A percentile compares a stretch with the other conserved stretches of the same genome.
phyloP scores from a whole-genome alignment of 371 early-diverging fungal species.

The Homolaphlyctis polyrhiza region DNA sequence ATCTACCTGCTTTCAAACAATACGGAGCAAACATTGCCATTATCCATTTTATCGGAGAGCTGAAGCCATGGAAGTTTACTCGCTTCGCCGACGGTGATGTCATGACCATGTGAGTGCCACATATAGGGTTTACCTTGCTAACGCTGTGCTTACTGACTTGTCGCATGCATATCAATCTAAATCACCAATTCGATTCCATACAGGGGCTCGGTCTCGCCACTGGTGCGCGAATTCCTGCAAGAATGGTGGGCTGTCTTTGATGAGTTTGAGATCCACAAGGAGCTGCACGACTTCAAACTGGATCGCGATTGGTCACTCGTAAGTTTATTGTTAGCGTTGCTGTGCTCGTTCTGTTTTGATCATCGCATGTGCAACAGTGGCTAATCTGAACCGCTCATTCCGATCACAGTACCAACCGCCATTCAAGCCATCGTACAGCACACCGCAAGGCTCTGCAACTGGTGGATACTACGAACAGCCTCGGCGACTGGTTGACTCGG shows the following conservation, averaged over 20 bases:
- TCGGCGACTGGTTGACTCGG: no score
- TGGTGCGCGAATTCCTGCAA: background rate
- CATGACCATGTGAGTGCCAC: slow-evolving; percentile 12
- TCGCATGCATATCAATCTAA: no score
- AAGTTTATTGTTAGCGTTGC: no score
- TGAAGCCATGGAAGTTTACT: slow-evolving; percentile 80
- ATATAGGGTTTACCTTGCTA: background rate
- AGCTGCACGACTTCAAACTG: background rate
- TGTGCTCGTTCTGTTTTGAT: no score
- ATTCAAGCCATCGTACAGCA: no score
- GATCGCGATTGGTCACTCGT: background rate
- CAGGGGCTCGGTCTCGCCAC: background rate
- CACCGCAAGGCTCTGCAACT: no score
- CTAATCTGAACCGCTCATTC: no score
- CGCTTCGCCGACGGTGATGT: slow-evolving; percentile 27
- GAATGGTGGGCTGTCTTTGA: slow-evolving; percentile 5
- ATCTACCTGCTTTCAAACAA: slow-evolving; percentile 46
- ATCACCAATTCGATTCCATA: background rate
- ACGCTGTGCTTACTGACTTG: background rate
- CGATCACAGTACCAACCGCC: no score
- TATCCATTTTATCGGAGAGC: slow-evolving; percentile 84
- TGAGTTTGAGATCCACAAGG: background rate
- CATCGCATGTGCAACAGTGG: no score
- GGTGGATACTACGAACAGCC: no score
- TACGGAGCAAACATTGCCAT: slow-evolving; percentile 66